These are phyloP conservation scores for Microbotryum saponariae DNA, from an alignment of 1,284 basidiomycete species.

Conservation along the genomic window DNA sequence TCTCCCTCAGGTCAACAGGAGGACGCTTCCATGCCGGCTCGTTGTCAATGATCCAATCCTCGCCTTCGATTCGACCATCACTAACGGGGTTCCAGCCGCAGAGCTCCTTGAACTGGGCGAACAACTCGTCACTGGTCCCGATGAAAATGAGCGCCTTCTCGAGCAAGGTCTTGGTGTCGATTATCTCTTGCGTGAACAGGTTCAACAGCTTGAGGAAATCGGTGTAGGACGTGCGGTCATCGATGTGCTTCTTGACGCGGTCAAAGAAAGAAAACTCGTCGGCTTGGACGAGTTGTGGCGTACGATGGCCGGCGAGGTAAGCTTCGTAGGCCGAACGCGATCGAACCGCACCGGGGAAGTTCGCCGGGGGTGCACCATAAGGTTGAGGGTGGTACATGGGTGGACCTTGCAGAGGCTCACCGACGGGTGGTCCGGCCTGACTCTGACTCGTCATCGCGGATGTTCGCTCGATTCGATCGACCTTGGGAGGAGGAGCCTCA, in stretches of 20 bases:
- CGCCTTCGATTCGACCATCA: constrained; percentile 50
- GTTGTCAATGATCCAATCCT: constrained; percentile 47
- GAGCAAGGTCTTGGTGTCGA: constrained; percentile 75
- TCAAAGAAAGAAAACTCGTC: constrained; percentile 93
- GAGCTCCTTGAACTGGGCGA: constrained; percentile 77
- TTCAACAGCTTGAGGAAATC: constrained; percentile 95
- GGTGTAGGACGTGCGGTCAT: constrained; percentile 82
- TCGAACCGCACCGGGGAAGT: constrained; percentile 28
- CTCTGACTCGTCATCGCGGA: constrained; percentile 1
- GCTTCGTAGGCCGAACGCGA: constrained; percentile 32
- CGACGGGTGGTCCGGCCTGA: neutral
- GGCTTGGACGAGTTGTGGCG: constrained; percentile 51
- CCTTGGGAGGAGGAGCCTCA: neutral
- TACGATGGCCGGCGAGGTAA: constrained; percentile 25
- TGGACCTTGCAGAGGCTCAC: neutral
- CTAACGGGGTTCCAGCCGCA: constrained; percentile 65
- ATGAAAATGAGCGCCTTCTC: constrained; percentile 73
- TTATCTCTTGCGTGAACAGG: constrained; percentile 87
- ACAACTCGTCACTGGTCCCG: constrained; percentile 65
- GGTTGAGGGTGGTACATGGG: constrained; percentile 20
- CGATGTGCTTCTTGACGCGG: constrained; percentile 71
- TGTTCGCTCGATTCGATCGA: neutral
- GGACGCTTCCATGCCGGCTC: constrained; percentile 41
- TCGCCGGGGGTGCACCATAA: constrained; percentile 23
- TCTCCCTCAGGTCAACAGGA: constrained; percentile 20